Base-by-base conservation (phyloP, 208 protist genomes). In the Leishmania tropica region DNA sequence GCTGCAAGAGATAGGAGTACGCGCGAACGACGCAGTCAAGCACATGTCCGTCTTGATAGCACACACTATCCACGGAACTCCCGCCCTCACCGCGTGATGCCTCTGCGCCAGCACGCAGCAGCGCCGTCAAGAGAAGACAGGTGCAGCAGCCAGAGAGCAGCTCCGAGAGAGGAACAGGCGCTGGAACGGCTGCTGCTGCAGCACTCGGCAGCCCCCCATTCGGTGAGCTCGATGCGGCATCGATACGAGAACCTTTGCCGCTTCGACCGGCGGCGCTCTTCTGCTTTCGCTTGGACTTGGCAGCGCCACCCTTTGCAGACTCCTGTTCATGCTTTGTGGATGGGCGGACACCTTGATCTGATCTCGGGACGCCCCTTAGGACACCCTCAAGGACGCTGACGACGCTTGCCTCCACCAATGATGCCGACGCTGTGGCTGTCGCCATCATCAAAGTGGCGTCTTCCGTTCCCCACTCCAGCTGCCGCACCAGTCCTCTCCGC, bases 1-100 rank as follows among this genome's bases (percentile, higher is more conserved):
- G 37, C 56, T 83, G 83, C 64, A 83, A 64, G 0, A 86, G 67
- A 64, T 79, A 83, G 0, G 53, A 31, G 79, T 86, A 86, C 31
- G 74, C 62, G 4, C 62, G 51, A 17, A 76, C 31, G 24, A 45
- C 24, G 8, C 51, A 76, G 6, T 75, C 40, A 13, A 74, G 19
- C 68, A 53, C 24, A 6, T 7, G 17, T 10, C 24, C 68, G 68
- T 35, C 21, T 35, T 74, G 68, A 17, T 19, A 31, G 45, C 24
- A 15, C 40, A 1, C 42, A 35, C 10, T 31, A 28, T 74, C 42
- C 13, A 19, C 68, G 5, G 68, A 24, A 10, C 7, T 28, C 17
- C 15, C 5, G 11, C 40, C 76, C 10, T 53, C 76, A 47, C 2
- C 31, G 53, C 31, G 51, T 45, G 74, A 37, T 1, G 51, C 19